Evolutionary conservation across 306 rosid genomes (phyloP).

Genomic region (Vicia faba): DNA sequence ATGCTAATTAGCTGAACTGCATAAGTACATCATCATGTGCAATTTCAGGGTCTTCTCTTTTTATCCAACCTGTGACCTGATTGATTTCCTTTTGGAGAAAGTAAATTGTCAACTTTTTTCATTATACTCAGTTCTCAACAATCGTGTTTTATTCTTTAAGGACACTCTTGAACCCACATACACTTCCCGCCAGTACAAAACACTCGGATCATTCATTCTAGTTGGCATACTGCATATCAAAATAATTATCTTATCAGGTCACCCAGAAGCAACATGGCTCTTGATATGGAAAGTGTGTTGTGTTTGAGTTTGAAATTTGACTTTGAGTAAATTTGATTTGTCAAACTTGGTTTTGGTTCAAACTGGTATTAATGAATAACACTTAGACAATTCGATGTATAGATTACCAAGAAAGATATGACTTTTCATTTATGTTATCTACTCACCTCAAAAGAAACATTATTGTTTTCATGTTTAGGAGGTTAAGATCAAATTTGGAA

Average conservation of each 20-base stretch:
- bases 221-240: constrained; percentile 40
- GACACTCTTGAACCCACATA: constrained; percentile 41
- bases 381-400: not conserved
- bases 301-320: not conserved
- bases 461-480: not conserved
- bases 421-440: not conserved
- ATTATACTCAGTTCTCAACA: constrained; percentile 9
- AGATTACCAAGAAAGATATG: not conserved
- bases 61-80: constrained; percentile 31
- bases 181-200: constrained; percentile 29
- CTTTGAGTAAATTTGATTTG: not conserved
- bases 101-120: constrained; percentile 30
- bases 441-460: no score
- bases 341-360: constrained; percentile 1
- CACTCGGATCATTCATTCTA: constrained; percentile 35
- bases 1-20: constrained; percentile 24
- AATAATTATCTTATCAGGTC: constrained; percentile 33
- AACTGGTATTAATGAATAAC: not conserved
- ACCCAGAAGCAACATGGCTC: constrained; percentile 36
- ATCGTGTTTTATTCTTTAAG: constrained; percentile 30
- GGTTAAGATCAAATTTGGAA: constrained; percentile 11
- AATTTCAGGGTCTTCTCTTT: constrained; percentile 33
- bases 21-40: constrained; percentile 31
- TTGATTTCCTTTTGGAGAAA: constrained; percentile 37
- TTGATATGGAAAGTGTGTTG: constrained; percentile 35